Evolutionary conservation across 345 rosid species (phyloP).

Genomic region (Diplotaxis tenuifolia): DNA sequence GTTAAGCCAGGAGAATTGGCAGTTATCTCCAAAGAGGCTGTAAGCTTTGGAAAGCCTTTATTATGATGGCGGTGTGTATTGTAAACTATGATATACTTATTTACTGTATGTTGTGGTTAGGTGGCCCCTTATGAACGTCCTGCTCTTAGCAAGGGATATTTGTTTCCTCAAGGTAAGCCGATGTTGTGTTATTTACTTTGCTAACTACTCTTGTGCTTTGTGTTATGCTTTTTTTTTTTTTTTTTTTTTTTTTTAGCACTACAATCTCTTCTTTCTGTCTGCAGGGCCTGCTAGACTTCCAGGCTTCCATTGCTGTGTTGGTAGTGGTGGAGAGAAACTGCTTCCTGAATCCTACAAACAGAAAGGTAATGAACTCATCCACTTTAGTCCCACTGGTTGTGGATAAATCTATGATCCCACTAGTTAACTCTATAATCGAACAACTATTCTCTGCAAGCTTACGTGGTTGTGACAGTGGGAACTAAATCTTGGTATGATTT

Average conservation of each 20-base stretch:
- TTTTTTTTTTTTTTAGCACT: no score
- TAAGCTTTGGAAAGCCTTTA: constrained; percentile 27
- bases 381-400: background rate
- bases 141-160: constrained; percentile 90
- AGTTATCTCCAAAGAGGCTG: constrained; percentile 91
- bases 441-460: background rate
- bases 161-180: constrained; percentile 74
- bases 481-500: background rate
- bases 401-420: background rate
- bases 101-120: constrained; percentile 37
- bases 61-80: background rate
- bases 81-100: background rate
- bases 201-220: background rate
- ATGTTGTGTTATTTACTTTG: background rate
- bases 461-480: background rate
- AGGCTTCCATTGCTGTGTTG: constrained; percentile 94
- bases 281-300: constrained; percentile 98
- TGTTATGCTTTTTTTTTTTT: background rate
- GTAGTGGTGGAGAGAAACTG: constrained; percentile 92
- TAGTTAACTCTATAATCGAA: background rate
- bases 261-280: background rate
- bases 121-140: constrained; percentile 98
- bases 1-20: constrained; percentile 88
- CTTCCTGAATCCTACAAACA: constrained; percentile 88
- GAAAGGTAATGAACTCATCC: constrained; percentile 49